Base-by-base conservation (phyloP, 2,329 filamentous ascomycete species). In the Coleophoma crateriformis region DNA sequence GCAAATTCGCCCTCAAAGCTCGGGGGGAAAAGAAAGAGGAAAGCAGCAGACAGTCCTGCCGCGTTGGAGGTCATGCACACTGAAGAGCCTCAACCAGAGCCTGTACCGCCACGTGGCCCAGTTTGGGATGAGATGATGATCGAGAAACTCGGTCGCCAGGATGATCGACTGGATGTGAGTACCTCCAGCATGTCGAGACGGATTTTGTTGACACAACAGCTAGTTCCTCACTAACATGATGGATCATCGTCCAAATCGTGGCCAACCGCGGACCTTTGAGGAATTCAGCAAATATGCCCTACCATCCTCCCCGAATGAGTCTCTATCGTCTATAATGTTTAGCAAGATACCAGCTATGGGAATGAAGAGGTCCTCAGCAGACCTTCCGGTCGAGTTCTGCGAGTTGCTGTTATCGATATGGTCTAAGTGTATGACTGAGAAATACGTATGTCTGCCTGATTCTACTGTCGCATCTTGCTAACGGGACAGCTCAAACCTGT, bases 21-120 rank as follows among this genome's bases (percentile, higher is more conserved):
- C 54, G 71, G 68, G 49, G 75, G 73, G 7, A 92, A 92, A 69
- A 73, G 88, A 55, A 91, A 90, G 62, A 74, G 88, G 3, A 77
- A 77, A 1, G 61, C 70, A 1, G 69, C 82, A 3, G 82, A 88
- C 52, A 90, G 86, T 57, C 87, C 87, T 1, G 76, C 75, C 61
- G 75, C 81, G 1, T 68, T 88, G 11, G 61, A 59, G 51, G 56
- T 59, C 20, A 57, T 54, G 45, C 54, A 58, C 48, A 49, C 49
- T 12, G 54, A 59, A 46, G 58, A 60, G 32, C 46, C 47, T 32
- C 10, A 32, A 37, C 43, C 41, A 15, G 19, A 54, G 35, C 45
- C 52, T 3, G 48, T 32, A 8, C 20, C 53, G 20, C 46, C 49
- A n/a, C 57, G 60, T 15, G 38, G 47, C 20, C 48, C 58, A 6